phyloP scores from a whole-genome alignment of 225 moss, liverwort and hornwort genomes.

The Anthoceros angustus region DNA sequence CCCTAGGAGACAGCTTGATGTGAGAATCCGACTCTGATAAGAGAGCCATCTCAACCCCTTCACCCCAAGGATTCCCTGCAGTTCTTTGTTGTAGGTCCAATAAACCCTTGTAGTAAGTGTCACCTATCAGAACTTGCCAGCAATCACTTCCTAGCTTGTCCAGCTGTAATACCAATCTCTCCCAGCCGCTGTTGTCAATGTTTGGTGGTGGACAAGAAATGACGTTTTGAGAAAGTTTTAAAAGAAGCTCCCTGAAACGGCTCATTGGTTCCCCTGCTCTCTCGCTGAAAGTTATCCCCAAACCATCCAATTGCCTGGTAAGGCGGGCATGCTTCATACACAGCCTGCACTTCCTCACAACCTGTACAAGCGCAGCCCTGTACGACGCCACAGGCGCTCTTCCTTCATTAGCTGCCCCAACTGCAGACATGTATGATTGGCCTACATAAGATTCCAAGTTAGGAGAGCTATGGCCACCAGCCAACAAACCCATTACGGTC shows the following conservation, averaged over 20 bases:
- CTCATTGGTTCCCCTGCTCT: slow-evolving; percentile 58
- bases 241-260: slow-evolving; percentile 55
- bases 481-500: slow-evolving; percentile 30
- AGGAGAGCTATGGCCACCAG: slow-evolving; percentile 20
- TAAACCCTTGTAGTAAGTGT: slow-evolving; percentile 58
- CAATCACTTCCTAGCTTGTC: slow-evolving; percentile 79
- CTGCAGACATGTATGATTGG: slow-evolving; percentile 45
- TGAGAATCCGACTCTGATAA: slow-evolving; percentile 85
- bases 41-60: slow-evolving; percentile 61
- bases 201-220: slow-evolving; percentile 39
- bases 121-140: slow-evolving; percentile 73
- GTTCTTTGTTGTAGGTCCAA: slow-evolving; percentile 67
- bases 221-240: slow-evolving; percentile 59
- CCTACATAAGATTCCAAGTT: slow-evolving; percentile 29
- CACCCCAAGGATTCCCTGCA: slow-evolving; percentile 22
- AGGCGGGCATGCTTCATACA: slow-evolving; percentile 87
- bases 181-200: slow-evolving; percentile 69
- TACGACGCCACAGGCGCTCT: slow-evolving; percentile 79
- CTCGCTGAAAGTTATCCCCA: slow-evolving; percentile 64
- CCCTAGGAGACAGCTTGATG: slow-evolving; percentile 73
- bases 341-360: slow-evolving; percentile 80
- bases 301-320: slow-evolving; percentile 73
- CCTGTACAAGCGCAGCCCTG: slow-evolving; percentile 71
- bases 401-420: slow-evolving; percentile 77
- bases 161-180: slow-evolving; percentile 70